phyloP scores from a whole-genome alignment of 306 rosid genomes.

The Dalbergia cochinchinensis region DNA sequence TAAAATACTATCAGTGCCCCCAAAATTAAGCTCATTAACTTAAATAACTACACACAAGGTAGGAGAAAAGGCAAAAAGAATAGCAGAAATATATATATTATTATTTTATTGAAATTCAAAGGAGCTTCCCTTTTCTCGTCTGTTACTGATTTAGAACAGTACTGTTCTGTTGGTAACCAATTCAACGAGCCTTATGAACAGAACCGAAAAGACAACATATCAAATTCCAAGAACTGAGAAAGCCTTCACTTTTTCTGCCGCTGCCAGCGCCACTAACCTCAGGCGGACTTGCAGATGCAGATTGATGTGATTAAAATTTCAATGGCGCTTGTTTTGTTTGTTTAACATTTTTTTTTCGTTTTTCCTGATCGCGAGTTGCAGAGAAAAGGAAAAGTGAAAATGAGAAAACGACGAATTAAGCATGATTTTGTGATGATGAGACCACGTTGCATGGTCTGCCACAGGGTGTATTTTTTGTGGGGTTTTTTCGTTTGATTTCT shows the following conservation, averaged over 20 bases:
- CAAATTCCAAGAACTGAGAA: conserved; percentile 36
- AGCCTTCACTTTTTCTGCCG: neutral
- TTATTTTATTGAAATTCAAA: no score
- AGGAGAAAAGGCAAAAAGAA: neutral
- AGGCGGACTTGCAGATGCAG: neutral
- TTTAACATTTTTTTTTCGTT: neutral
- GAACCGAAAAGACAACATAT: neutral
- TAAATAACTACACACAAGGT: no score
- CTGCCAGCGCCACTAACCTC: neutral
- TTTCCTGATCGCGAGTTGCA: neutral
- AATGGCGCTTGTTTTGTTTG: neutral
- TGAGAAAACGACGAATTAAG: neutral
- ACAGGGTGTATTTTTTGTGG: neutral
- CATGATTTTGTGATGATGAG: conserved; percentile 34
- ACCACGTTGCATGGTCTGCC: conserved; percentile 20
- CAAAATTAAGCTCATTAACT: no score
- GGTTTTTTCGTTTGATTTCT: neutral
- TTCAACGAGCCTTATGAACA: neutral
- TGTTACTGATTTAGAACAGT: neutral
- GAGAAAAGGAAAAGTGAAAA: neutral
- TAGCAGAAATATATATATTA: neutral
- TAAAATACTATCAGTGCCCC: no score
- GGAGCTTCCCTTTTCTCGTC: neutral
- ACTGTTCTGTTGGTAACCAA: neutral
- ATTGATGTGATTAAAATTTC: neutral